Conservation (phyloP, 495 filamentous ascomycete genomes). For the Penicillium lividum region DNA sequence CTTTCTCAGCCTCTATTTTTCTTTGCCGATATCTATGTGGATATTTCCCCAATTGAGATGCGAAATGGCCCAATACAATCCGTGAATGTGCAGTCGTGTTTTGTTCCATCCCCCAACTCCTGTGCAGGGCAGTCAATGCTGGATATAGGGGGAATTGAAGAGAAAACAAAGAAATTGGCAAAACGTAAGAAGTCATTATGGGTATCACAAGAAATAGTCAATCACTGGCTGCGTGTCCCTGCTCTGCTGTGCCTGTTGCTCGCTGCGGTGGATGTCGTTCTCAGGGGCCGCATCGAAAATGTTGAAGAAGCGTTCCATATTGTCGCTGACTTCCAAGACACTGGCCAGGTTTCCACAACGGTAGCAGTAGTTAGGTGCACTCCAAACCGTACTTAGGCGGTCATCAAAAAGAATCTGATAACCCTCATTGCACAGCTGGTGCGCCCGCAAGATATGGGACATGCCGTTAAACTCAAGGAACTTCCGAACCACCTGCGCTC, state of each 20-base stretch:
- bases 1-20: constrained; percentile 3
- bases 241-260: constrained; percentile 62
- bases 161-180: constrained; percentile 15
- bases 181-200: constrained; percentile 22
- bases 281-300: constrained; percentile 96
- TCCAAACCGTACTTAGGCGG: constrained; percentile 93
- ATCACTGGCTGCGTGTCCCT: constrained; percentile 64
- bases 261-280: constrained; percentile 82
- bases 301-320: constrained; percentile 90
- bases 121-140: constrained; percentile 24
- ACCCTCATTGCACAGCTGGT: constrained; percentile 96
- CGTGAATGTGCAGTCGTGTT: constrained; percentile 30
- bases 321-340: constrained; percentile 91
- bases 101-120: constrained; percentile 33
- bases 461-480: constrained; percentile 96
- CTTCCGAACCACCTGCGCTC: constrained; percentile 94
- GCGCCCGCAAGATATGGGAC: constrained; percentile 93
- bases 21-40: neutral
- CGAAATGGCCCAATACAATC: constrained; percentile 13
- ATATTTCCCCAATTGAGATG: constrained; percentile 1
- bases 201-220: constrained; percentile 73
- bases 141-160: constrained; percentile 14
- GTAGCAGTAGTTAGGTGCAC: constrained; percentile 96
- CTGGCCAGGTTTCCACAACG: constrained; percentile 96
- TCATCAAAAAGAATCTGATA: constrained; percentile 96